phyloP scores from a whole-genome alignment of 495 filamentous ascomycete genomes.

The Penicillium crystallinum region DNA sequence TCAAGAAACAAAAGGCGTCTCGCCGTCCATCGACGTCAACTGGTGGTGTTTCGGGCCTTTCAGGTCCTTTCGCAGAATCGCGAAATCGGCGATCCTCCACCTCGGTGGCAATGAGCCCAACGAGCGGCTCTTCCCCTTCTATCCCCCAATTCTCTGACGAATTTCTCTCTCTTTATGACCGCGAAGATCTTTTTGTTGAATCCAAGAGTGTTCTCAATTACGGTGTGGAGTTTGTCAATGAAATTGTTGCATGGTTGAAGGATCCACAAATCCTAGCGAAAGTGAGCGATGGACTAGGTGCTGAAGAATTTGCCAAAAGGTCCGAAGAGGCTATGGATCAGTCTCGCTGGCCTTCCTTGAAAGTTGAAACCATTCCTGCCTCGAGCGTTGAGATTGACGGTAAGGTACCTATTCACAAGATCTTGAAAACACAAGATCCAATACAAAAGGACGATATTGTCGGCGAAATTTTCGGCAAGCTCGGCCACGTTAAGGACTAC shows the following conservation, averaged over 20 bases:
- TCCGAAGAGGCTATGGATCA: constrained; percentile 51
- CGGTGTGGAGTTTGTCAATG: constrained; percentile 60
- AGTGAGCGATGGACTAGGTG: constrained; percentile 37
- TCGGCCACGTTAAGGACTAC: constrained; percentile 76
- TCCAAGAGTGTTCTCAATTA: constrained; percentile 57
- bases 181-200: constrained; percentile 46
- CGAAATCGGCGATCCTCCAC: constrained; percentile 51
- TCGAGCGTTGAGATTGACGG: constrained; percentile 38
- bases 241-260: constrained; percentile 67
- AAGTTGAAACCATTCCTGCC: constrained; percentile 44
- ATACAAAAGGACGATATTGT: constrained; percentile 65
- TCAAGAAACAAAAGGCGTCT: constrained; percentile 70
- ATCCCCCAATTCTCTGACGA: constrained; percentile 59
- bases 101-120: constrained; percentile 47
- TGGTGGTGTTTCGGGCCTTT: constrained; percentile 47
- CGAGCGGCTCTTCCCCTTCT: constrained; percentile 42
- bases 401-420: constrained; percentile 59
- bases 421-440: constrained; percentile 57
- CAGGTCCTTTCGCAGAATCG: constrained; percentile 31
- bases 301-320: constrained; percentile 46
- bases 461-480: constrained; percentile 80
- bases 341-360: constrained; percentile 46
- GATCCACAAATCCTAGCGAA: constrained; percentile 49
- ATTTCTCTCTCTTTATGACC: constrained; percentile 66
- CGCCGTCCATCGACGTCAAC: constrained; percentile 70